Evolutionary conservation across 306 rosid genomes (phyloP), one percentile per base, ranked within the genome.

Genomic region (Fagus crenata): DNA sequence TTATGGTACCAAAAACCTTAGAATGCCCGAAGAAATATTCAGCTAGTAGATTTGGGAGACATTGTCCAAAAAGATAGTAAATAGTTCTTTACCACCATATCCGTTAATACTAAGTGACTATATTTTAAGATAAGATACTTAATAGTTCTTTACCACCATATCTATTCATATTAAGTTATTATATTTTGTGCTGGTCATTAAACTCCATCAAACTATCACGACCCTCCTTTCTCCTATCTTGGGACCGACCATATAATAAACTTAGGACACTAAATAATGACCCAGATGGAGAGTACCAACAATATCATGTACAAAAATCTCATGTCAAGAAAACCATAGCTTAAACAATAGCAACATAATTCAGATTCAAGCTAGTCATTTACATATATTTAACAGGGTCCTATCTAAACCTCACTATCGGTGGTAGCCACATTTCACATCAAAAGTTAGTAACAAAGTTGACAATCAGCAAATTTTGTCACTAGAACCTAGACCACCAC

Each of bases 361-460:
- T 33, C 9, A 53, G 58, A 51, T 28, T 49, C 7, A n/a, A 40
- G 59, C 67, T 51, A 11, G 43, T 54, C 75, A 71, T 41, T 41
- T 54, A 73, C 79, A 68, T 22, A 61, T 64, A 53, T 9, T 17
- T n/a, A 65, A 39, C 71, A 33, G 31, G 71, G 49, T 63, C 71
- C 71, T 17, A 37, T 39, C 71, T 40, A 67, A 39, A 67, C 31
- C 71, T 67, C 32, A 67, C 43, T 37, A 39, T 39, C 4, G 49
- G 32, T 39, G 49, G 36, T 56, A 41, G 53, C 18, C 49, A 17
- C 36, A 73, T 67, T 72, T 56, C 73, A 54, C 36, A 18, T 12
- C 35, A 64, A 22, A 46, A 13, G 51, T 46, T 17, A 41, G 70
- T 22, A 77, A 51, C 56, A 11, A 64, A 28, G 68, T 28, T 49